A percentile compares a stretch with the other conserved stretches of the same genome.
phyloP scores from a whole-genome alignment of 495 filamentous ascomycete genomes.

The Daldinia loculata region DNA sequence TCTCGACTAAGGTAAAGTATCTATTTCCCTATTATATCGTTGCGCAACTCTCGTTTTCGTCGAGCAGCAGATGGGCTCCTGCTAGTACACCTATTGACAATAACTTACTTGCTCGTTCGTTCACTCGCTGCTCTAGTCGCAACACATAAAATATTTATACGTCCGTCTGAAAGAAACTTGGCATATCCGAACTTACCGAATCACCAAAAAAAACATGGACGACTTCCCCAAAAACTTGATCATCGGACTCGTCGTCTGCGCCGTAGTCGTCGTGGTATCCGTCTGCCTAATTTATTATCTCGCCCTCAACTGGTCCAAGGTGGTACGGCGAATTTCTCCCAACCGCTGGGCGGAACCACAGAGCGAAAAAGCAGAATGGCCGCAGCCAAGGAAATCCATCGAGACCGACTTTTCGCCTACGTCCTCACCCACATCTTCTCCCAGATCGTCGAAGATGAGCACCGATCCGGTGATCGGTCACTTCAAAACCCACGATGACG shows the following conservation, averaged over 20 bases:
- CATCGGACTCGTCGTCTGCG: slow-evolving; percentile 38
- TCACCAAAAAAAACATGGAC: slow-evolving; percentile 10
- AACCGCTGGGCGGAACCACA: slow-evolving; percentile 28
- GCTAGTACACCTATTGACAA: not conserved
- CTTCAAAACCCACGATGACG: not conserved
- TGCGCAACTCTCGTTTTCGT: slow-evolving; percentile 10
- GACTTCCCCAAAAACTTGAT: slow-evolving; percentile 40
- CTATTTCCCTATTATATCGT: not conserved
- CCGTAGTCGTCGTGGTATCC: slow-evolving; percentile 27
- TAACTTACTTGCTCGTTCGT: slow-evolving; percentile 1
- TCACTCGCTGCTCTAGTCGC: not conserved
- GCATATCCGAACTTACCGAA: not conserved
- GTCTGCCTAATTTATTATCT: slow-evolving; percentile 30
- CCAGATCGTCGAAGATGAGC: slow-evolving; percentile 37
- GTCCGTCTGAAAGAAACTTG: not conserved
- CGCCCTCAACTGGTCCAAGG: slow-evolving; percentile 43
- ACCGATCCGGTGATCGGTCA: slow-evolving; percentile 21
- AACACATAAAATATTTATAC: not conserved
- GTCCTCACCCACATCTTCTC: slow-evolving; percentile 28
- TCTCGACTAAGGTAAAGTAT: not conserved
- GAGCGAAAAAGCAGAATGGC: slow-evolving; percentile 41
- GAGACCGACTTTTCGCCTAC: slow-evolving; percentile 16
- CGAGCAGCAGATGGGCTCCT: not conserved
- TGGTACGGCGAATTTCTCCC: slow-evolving; percentile 33
- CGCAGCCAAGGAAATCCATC: slow-evolving; percentile 29